Conservation (phyloP, 768 basidiomycete genomes). For the Collybia nuda region DNA sequence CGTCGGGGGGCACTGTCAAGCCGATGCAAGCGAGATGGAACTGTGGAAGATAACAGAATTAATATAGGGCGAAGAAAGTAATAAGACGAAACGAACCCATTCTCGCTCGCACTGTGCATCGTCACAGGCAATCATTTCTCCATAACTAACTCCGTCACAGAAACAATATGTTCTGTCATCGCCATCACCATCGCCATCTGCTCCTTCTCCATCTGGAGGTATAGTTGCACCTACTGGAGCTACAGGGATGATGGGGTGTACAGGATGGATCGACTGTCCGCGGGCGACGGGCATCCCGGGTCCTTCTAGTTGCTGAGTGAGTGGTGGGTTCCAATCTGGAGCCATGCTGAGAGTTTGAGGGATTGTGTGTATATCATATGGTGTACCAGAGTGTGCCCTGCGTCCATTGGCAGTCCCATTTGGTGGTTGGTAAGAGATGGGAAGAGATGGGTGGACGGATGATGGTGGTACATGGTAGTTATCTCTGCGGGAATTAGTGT, state of each 20-base stretch:
- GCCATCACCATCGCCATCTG: conserved; percentile 51
- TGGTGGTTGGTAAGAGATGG: conserved; percentile 39
- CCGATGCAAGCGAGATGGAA: conserved; percentile 82
- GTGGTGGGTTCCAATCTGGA: conserved; percentile 52
- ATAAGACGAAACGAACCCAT: conserved; percentile 69
- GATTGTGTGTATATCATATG: conserved; percentile 39
- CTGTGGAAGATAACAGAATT: conserved; percentile 34
- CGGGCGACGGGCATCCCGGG: conserved; percentile 77
- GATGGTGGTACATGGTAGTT: conserved; percentile 50
- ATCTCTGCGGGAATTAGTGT: conserved; percentile 31
- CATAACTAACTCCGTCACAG: conserved; percentile 83
- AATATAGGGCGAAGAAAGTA: conserved; percentile 5
- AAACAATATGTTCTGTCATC: conserved; percentile 80
- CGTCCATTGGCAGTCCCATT: conserved; percentile 22
- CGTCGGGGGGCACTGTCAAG: conserved; percentile 62
- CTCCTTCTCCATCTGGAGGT: conserved; percentile 31
- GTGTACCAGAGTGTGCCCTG: conserved; percentile 34
- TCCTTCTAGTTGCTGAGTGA: conserved; percentile 63
- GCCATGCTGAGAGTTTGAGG: conserved; percentile 28
- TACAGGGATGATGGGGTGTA: conserved; percentile 27
- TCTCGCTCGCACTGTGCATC: conserved; percentile 76
- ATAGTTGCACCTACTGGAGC: conserved; percentile 30
- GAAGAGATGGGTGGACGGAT: conserved; percentile 57
- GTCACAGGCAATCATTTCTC: conserved; percentile 96
- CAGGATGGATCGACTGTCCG: conserved; percentile 32